Evolutionary conservation across 305 asterid genomes (phyloP).

Genomic region (Fraxinus sp.): DNA sequence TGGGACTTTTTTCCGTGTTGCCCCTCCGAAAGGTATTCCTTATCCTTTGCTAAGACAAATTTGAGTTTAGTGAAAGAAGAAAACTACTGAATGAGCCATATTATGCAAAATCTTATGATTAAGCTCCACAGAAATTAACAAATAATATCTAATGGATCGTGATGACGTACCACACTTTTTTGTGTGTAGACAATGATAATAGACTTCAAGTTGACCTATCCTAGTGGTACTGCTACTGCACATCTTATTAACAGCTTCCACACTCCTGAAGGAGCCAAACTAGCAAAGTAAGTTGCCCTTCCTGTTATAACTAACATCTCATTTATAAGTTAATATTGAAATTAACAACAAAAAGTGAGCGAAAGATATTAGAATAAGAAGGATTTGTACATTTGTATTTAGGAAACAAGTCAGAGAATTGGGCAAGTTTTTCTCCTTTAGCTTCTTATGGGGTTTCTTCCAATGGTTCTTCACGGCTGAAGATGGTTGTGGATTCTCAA

Average conservation of each 20-base stretch:
- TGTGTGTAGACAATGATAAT: conserved; percentile 42
- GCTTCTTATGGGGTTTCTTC: conserved; percentile 50
- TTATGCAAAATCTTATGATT: background rate
- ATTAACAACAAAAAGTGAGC: background rate
- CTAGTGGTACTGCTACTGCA: conserved; percentile 55
- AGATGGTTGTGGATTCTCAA: conserved; percentile 40
- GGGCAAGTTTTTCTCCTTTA: conserved; percentile 37
- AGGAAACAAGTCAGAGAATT: conserved; percentile 41
- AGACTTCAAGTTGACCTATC: conserved; percentile 47
- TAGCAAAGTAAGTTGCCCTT: conserved; percentile 21
- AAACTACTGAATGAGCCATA: background rate
- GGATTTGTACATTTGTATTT: conserved; percentile 13
- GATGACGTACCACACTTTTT: background rate
- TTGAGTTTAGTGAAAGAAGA: background rate
- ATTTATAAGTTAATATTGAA: background rate
- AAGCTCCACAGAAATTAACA: background rate
- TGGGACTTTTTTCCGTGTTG: conserved; percentile 46
- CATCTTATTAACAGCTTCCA: conserved; percentile 53
- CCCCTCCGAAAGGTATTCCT: conserved; percentile 48
- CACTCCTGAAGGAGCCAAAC: conserved; percentile 46
- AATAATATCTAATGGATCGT: background rate
- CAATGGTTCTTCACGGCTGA: conserved; percentile 49
- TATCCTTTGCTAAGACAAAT: background rate
- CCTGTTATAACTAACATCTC: background rate
- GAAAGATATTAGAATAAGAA: background rate